Conservation (phyloP, 2,329 filamentous ascomycete genomes). For the Cordyceps militaris region DNA sequence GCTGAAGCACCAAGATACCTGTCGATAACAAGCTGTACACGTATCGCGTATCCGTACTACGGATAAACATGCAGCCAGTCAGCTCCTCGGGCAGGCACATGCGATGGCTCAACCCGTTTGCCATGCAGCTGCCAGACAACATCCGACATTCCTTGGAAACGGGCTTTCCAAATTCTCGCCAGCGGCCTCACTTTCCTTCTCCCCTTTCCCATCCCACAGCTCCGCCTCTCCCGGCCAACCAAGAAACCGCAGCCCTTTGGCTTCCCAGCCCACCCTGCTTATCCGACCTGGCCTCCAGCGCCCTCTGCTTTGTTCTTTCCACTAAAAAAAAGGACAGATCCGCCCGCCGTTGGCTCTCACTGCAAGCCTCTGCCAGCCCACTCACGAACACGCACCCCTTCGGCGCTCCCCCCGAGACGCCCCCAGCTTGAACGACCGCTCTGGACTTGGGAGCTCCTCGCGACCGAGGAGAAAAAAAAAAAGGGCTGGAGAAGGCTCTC, state of each 20-base stretch:
- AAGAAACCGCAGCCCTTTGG: neutral
- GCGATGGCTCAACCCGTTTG: neutral
- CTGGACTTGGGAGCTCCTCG: neutral
- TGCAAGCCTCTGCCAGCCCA: neutral
- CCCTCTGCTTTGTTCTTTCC: neutral
- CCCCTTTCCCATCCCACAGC: neutral
- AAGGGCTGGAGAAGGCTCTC: conserved; percentile 2
- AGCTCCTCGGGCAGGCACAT: neutral
- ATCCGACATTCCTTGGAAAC: neutral
- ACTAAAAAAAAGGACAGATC: neutral
- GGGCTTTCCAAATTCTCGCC: neutral
- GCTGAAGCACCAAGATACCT: no score
- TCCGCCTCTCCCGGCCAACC: neutral
- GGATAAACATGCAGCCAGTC: conserved; percentile 2
- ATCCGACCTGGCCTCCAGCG: neutral
- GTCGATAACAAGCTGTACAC: no score
- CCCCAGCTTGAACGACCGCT: neutral
- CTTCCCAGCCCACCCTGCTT: neutral
- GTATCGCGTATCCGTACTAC: no score
- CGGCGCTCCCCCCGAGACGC: neutral
- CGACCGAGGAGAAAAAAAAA: conserved; percentile 5
- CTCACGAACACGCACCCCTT: conserved; percentile 4
- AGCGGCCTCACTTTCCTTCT: neutral
- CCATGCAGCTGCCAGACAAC: conserved; percentile 1
- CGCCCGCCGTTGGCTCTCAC: conserved; percentile 2